A percentile compares a stretch with the other conserved stretches of the same genome.
Evolutionary conservation across 2,329 filamentous ascomycete genomes (phyloP).

Genomic region (Myriosclerotinia scirpicola): DNA sequence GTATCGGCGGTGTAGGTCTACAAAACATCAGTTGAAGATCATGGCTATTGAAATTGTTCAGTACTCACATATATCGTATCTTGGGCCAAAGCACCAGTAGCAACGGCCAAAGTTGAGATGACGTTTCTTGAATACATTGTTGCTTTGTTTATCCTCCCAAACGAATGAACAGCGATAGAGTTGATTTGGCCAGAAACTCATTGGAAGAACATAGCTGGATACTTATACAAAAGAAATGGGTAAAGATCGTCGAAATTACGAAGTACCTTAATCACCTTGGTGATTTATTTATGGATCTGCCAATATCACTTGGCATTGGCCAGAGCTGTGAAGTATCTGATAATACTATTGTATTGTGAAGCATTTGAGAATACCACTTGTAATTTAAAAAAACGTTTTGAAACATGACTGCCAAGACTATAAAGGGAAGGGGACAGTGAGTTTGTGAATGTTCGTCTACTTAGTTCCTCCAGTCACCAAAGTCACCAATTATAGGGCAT

Average conservation of each 20-base stretch:
- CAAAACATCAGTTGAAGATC: neutral
- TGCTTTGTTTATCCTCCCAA: neutral
- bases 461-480: no score
- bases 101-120: slow-evolving; percentile 4
- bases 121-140: slow-evolving; percentile 4
- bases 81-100: slow-evolving; percentile 17
- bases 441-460: no score
- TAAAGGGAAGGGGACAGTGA: no score
- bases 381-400: no score
- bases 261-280: no score
- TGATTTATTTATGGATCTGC: neutral
- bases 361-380: neutral
- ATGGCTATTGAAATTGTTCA: neutral
- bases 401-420: no score
- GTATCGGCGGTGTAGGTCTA: slow-evolving; percentile 18
- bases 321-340: neutral
- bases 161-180: neutral
- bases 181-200: neutral
- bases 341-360: neutral
- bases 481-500: no score
- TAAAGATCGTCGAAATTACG: neutral
- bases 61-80: slow-evolving; percentile 14
- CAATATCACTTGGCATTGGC: slow-evolving; percentile 7
- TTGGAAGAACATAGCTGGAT: neutral
- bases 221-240: slow-evolving; percentile 1